Evolutionary conservation across 2,329 filamentous ascomycete genomes (phyloP).

Genomic region (Trichoderma harzianum): DNA sequence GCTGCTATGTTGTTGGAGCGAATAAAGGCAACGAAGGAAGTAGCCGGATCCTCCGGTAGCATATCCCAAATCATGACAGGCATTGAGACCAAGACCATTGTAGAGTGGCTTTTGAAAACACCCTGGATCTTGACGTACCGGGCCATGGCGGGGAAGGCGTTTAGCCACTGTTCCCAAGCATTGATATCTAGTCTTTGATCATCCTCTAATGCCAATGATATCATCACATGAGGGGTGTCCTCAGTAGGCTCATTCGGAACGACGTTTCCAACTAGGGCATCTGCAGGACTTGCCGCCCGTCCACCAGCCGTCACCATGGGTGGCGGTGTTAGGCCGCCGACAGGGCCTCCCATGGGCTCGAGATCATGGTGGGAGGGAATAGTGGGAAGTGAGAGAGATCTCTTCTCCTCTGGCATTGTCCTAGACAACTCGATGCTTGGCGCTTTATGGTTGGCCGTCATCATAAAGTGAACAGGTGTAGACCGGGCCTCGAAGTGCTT

Average conservation of each 20-base stretch:
- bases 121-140: slow-evolving; percentile 60
- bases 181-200: slow-evolving; percentile 55
- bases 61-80: slow-evolving; percentile 60
- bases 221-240: slow-evolving; percentile 58
- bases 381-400: slow-evolving; percentile 24
- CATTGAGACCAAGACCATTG: slow-evolving; percentile 54
- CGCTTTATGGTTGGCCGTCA: slow-evolving; percentile 57
- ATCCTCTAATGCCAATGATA: slow-evolving; percentile 56
- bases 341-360: slow-evolving; percentile 3
- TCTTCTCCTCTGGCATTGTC: slow-evolving; percentile 26
- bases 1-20: slow-evolving; percentile 53
- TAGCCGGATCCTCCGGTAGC: slow-evolving; percentile 54
- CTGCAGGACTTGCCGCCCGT: slow-evolving; percentile 26
- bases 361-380: slow-evolving; percentile 22
- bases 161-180: slow-evolving; percentile 57
- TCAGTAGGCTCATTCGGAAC: slow-evolving; percentile 47
- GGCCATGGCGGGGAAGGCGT: slow-evolving; percentile 53
- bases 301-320: slow-evolving; percentile 19
- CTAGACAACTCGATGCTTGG: slow-evolving; percentile 56
- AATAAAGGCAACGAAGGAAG: slow-evolving; percentile 57
- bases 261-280: slow-evolving; percentile 26
- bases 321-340: background rate
- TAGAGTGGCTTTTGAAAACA: slow-evolving; percentile 60
- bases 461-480: slow-evolving; percentile 61
- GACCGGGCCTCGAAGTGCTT: slow-evolving; percentile 56